Evolutionary conservation across 352 stramenopile genomes (phyloP).

Genomic region (Phytophthora litchii): DNA sequence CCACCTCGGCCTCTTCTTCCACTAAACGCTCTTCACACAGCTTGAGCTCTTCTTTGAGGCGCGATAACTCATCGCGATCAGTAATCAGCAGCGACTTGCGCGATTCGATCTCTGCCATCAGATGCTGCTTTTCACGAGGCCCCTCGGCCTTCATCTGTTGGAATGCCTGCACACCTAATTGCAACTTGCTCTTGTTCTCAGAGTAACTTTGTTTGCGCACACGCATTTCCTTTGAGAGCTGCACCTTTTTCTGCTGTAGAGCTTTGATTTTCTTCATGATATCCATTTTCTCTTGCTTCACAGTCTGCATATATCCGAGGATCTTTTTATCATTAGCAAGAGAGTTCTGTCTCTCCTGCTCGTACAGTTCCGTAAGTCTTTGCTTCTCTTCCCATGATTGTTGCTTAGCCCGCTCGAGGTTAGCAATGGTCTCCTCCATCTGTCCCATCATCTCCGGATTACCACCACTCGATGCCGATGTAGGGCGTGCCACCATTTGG

Average conservation of each 20-base stretch:
- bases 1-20: slow-evolving; percentile 76
- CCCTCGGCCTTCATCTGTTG: slow-evolving; percentile 53
- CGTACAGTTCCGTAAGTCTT: slow-evolving; percentile 77
- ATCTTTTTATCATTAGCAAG: slow-evolving; percentile 86
- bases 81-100: slow-evolving; percentile 62
- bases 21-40: slow-evolving; percentile 66
- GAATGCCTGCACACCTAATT: slow-evolving; percentile 80
- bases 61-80: slow-evolving; percentile 61
- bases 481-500: slow-evolving; percentile 77
- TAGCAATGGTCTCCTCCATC: slow-evolving; percentile 89
- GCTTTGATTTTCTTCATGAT: slow-evolving; percentile 90
- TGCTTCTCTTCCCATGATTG: slow-evolving; percentile 93
- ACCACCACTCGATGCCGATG: slow-evolving; percentile 34
- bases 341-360: slow-evolving; percentile 89
- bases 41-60: slow-evolving; percentile 70
- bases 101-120: slow-evolving; percentile 70
- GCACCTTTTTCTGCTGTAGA: slow-evolving; percentile 83
- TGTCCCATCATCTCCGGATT: slow-evolving; percentile 64
- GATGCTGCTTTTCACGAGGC: slow-evolving; percentile 51
- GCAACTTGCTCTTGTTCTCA: slow-evolving; percentile 71
- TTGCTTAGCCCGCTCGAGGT: slow-evolving; percentile 87
- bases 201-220: slow-evolving; percentile 78
- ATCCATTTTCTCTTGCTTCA: slow-evolving; percentile 92
- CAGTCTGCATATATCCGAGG: slow-evolving; percentile 87
- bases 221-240: slow-evolving; percentile 76